phyloP scores from a whole-genome alignment of 805 yeast genomes.

The Scheffersomyces amazonensis region DNA sequence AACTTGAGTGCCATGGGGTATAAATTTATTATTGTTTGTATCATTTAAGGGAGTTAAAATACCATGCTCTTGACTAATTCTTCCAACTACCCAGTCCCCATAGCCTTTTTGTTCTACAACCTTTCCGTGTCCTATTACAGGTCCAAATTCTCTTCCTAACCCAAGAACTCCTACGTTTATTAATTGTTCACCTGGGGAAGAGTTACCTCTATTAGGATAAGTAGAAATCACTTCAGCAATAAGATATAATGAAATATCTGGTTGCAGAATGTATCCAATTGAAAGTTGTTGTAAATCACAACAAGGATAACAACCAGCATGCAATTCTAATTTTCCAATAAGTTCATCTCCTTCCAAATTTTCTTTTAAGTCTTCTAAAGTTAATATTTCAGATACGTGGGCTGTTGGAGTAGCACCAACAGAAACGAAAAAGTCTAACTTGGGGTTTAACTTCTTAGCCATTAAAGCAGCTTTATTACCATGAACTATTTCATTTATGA shows the following conservation, averaged over 20 bases:
- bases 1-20: constrained; percentile 55
- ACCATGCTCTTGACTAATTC: constrained; percentile 81
- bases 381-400: constrained; percentile 46
- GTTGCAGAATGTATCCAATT: constrained; percentile 57
- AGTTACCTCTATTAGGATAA: constrained; percentile 55
- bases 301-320: constrained; percentile 78
- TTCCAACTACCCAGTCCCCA: constrained; percentile 61
- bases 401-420: constrained; percentile 86
- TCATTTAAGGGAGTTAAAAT: constrained; percentile 49
- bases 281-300: constrained; percentile 78
- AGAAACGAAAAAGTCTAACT: constrained; percentile 48
- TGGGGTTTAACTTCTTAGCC: constrained; percentile 33
- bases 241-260: constrained; percentile 63
- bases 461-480: constrained; percentile 52
- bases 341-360: constrained; percentile 13
- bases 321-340: constrained; percentile 56
- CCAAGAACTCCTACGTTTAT: constrained; percentile 74
- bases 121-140: constrained; percentile 59
- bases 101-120: constrained; percentile 37
- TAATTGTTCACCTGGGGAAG: constrained; percentile 56
- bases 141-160: constrained; percentile 61
- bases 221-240: constrained; percentile 53
- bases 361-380: constrained; percentile 19
- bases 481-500: constrained; percentile 56
- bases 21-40: constrained; percentile 23